These are phyloP conservation scores for Chytriomyces sp. DNA, from an alignment of 192 early-diverging fungal genomes.

Conservation along the genomic window DNA sequence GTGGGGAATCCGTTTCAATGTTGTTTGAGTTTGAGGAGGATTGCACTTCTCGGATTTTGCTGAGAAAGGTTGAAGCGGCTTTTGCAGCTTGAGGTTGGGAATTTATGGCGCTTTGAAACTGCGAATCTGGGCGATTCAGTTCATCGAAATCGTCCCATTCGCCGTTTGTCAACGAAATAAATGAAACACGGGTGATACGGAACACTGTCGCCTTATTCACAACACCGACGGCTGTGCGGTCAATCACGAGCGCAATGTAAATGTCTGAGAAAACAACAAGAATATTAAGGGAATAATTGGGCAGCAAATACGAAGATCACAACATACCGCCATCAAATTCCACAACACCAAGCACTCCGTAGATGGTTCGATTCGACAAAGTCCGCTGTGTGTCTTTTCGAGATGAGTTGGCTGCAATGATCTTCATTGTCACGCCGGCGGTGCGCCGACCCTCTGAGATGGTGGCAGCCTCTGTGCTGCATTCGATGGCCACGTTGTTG, in stretches of 20 bases:
- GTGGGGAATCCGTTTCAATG: not conserved
- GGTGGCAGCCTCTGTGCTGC: not conserved
- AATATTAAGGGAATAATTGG: not conserved
- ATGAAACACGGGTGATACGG: conserved; percentile 72
- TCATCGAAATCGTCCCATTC: conserved; percentile 69
- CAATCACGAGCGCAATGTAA: conserved; percentile 54
- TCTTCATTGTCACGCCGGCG: not conserved
- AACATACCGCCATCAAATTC: not conserved
- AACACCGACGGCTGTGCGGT: conserved; percentile 37
- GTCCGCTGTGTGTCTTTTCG: not conserved
- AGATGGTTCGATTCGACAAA: not conserved
- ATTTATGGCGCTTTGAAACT: conserved; percentile 49
- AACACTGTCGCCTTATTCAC: conserved; percentile 66
- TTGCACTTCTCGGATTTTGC: not conserved
- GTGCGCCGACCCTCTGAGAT: not conserved
- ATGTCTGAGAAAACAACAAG: conserved; percentile 36
- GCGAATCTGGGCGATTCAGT: conserved; percentile 3
- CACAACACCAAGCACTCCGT: conserved; percentile 17
- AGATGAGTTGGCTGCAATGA: not conserved
- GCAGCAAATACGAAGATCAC: too few species aligned
- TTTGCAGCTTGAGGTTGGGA: conserved; percentile 44
- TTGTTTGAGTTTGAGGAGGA: not conserved
- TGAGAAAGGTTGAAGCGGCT: conserved; percentile 16
- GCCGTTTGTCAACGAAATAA: conserved; percentile 77
- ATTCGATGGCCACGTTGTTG: not conserved